Conservation (phyloP, 2,329 filamentous ascomycete species). For the Bipolaris gigantea region DNA sequence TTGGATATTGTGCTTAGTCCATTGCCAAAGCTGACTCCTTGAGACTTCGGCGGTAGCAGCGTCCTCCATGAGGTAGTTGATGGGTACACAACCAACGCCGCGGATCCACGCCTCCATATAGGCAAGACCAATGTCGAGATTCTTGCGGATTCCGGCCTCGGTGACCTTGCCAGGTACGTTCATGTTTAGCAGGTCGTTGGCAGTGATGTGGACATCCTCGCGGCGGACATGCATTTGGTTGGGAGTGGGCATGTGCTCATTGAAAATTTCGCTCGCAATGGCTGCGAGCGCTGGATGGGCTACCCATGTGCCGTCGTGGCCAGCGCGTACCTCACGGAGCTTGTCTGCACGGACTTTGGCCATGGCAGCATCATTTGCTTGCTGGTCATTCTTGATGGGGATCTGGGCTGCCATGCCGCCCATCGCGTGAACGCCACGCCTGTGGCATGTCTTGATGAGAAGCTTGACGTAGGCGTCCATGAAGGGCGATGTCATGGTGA, state of each 20-base stretch:
- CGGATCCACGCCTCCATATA: slow-evolving; percentile 99
- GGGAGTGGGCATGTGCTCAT: slow-evolving; percentile 96
- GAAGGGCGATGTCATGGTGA: slow-evolving; percentile 98
- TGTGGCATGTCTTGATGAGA: slow-evolving; percentile 97
- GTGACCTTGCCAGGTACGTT: slow-evolving; percentile 92
- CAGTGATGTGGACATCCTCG: slow-evolving; percentile 83
- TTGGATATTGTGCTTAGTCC: slow-evolving; percentile 72
- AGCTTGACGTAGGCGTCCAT: slow-evolving; percentile 98
- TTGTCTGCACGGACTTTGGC: slow-evolving; percentile 91
- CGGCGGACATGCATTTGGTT: slow-evolving; percentile 93
- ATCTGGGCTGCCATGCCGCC: slow-evolving; percentile 98
- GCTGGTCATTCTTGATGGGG: slow-evolving; percentile 92
- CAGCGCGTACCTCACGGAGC: slow-evolving; percentile 90
- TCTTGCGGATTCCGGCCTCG: slow-evolving; percentile 94
- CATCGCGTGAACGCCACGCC: slow-evolving; percentile 97
- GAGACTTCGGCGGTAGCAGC: slow-evolving; percentile 96
- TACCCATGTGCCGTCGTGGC: slow-evolving; percentile 97
- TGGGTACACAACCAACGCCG: slow-evolving; percentile 92
- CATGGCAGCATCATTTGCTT: slow-evolving; percentile 93
- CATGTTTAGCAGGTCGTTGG: slow-evolving; percentile 95
- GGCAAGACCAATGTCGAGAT: slow-evolving; percentile 90
- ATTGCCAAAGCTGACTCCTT: slow-evolving; percentile 94
- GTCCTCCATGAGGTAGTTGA: slow-evolving; percentile 98
- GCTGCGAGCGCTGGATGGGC: slow-evolving; percentile 88
- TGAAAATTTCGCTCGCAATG: slow-evolving; percentile 92